Evolutionary conservation across 371 early-diverging fungal genomes (phyloP).

Genomic region (Apophysomyces elegans): DNA sequence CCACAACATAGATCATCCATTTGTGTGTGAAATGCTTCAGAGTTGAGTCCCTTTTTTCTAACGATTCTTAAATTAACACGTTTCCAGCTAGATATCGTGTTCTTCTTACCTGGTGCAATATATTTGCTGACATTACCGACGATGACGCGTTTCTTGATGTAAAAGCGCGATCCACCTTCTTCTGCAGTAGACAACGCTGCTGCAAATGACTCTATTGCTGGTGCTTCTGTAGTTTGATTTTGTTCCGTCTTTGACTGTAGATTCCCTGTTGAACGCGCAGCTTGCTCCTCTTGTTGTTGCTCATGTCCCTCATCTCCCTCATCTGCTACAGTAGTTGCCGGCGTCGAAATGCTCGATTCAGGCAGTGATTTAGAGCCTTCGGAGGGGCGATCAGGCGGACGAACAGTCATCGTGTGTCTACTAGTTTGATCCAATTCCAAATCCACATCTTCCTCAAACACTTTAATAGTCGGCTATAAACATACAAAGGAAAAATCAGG

Average conservation of each 20-base stretch:
- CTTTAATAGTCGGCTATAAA: constrained; percentile 69
- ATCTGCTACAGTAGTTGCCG: background rate
- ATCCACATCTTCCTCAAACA: constrained; percentile 74
- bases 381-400: background rate
- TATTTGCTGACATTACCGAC: constrained; percentile 89
- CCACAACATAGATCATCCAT: constrained; percentile 91
- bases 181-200: constrained; percentile 29
- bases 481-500: constrained; percentile 2
- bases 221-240: constrained; percentile 10
- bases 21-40: constrained; percentile 73
- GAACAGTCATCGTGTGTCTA: background rate
- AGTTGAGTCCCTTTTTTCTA: constrained; percentile 66
- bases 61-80: background rate
- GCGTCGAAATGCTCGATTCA: constrained; percentile 1
- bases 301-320: background rate
- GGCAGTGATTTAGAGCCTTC: constrained; percentile 24
- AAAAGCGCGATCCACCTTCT: constrained; percentile 81
- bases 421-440: constrained; percentile 50
- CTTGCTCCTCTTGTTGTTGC: constrained; percentile 11
- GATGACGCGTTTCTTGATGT: constrained; percentile 77
- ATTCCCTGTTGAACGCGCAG: constrained; percentile 2
- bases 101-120: constrained; percentile 56
- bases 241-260: background rate
- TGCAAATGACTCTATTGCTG: constrained; percentile 34
- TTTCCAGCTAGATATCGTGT: background rate